These are phyloP conservation scores for Leptographium lundbergii DNA, from an alignment of 2,329 filamentous ascomycete species.

Conservation along the genomic window DNA sequence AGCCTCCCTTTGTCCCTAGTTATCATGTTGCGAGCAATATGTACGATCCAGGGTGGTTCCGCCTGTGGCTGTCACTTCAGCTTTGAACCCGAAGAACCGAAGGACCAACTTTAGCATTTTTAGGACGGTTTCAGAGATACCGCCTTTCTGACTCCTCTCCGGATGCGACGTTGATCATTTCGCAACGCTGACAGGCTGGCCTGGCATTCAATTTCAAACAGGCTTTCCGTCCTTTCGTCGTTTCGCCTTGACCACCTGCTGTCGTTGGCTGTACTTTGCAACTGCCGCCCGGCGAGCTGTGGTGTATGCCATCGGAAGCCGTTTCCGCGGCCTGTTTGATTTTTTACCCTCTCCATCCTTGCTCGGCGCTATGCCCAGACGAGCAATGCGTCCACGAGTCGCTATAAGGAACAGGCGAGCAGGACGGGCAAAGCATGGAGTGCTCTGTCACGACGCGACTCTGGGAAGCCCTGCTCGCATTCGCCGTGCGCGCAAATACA, in stretches of 20 bases:
- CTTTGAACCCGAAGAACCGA: not conserved
- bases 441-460: not conserved
- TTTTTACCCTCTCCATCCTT: not conserved
- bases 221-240: not conserved
- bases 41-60: not conserved
- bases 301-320: not conserved
- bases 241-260: not conserved
- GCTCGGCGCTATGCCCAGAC: not conserved
- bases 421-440: not conserved
- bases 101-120: not conserved
- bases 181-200: not conserved
- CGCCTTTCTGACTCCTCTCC: not conserved
- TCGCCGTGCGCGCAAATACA: not conserved
- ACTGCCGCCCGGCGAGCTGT: not conserved
- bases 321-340: not conserved
- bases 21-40: not conserved
- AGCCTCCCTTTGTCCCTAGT: not conserved
- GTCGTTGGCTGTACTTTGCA: not conserved
- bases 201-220: not conserved
- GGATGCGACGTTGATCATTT: not conserved
- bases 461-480: not conserved
- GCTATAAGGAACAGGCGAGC: not conserved
- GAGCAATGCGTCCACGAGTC: not conserved
- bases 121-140: conserved; percentile 2
- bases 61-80: not conserved